Evolutionary conservation across 768 basidiomycete species (phyloP).

Genomic region (Auriscalpium vulgare): DNA sequence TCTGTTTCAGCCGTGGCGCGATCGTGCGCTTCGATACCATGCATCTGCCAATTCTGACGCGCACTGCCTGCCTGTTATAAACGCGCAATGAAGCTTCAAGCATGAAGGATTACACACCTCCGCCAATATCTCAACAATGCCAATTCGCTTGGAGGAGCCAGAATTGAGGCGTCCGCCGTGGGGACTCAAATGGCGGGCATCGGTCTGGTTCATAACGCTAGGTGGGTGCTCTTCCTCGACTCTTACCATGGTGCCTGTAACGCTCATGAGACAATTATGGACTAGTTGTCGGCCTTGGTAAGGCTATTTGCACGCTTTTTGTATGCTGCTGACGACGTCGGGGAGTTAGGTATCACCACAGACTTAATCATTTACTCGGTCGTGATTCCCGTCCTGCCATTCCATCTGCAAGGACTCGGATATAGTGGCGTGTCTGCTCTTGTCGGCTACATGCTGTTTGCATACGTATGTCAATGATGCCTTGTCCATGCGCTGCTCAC

Average conservation of each 20-base stretch:
- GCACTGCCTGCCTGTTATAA: no score
- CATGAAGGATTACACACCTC: no score
- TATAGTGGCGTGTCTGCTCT: constrained; percentile 26
- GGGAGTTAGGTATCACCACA: constrained; percentile 21
- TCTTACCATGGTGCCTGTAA: background rate
- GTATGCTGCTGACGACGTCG: no score
- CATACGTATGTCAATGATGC: constrained; percentile 24
- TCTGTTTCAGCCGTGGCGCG: no score
- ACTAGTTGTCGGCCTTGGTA: constrained; percentile 35
- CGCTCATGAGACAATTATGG: no score
- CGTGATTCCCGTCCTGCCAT: constrained; percentile 33
- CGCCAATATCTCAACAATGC: no score
- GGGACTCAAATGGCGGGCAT: constrained; percentile 51
- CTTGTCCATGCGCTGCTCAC: background rate
- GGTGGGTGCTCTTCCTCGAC: constrained; percentile 21
- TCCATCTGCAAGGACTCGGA: constrained; percentile 27
- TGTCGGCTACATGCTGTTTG: constrained; percentile 32
- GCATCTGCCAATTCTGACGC: no score
- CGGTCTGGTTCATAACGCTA: constrained; percentile 46
- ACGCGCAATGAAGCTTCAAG: no score
- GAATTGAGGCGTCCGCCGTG: constrained; percentile 21
- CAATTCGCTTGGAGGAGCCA: no score
- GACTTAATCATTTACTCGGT: constrained; percentile 31
- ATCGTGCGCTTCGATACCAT: no score
- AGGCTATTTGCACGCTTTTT: no score